Conservation (phyloP, 2,329 filamentous ascomycete genomes). For the Nigrospora sphaerica region DNA sequence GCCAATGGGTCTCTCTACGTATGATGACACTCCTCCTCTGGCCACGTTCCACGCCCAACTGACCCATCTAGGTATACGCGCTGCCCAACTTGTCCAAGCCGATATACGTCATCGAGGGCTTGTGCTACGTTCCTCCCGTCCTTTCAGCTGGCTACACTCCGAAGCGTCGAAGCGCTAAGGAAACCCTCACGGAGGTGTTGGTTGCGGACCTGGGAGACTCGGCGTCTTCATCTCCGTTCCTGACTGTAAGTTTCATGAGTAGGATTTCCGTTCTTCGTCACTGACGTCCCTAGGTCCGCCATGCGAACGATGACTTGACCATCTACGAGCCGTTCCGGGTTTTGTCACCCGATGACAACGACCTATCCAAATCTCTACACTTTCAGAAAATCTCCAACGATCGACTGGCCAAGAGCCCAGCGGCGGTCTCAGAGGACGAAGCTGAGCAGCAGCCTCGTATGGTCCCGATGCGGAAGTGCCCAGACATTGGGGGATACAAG, state of each 20-base stretch:
- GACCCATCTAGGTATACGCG: conserved; percentile 58
- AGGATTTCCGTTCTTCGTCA: background rate
- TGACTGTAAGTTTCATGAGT: conserved; percentile 57
- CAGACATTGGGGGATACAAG: conserved; percentile 69
- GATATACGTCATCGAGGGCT: conserved; percentile 66
- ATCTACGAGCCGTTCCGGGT: conserved; percentile 76
- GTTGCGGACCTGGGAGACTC: conserved; percentile 79
- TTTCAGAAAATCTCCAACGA: conserved; percentile 73
- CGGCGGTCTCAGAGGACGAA: conserved; percentile 43
- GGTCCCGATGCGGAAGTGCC: conserved; percentile 49
- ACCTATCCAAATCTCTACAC: conserved; percentile 52
- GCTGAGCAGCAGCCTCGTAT: conserved; percentile 36
- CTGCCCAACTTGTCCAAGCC: conserved; percentile 66
- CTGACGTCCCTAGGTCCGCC: conserved; percentile 54
- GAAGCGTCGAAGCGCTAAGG: conserved; percentile 64
- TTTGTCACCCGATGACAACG: conserved; percentile 25
- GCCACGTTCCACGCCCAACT: conserved; percentile 3
- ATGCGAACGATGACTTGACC: conserved; percentile 72
- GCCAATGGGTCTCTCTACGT: conserved; percentile 69
- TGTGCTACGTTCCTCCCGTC: conserved; percentile 71
- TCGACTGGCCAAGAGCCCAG: conserved; percentile 52
- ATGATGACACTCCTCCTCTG: conserved; percentile 24
- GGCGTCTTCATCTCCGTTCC: conserved; percentile 63
- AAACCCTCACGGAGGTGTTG: conserved; percentile 70
- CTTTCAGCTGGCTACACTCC: conserved; percentile 65